A percentile compares a stretch with the other conserved stretches of the same genome.
phyloP scores from a whole-genome alignment of 1,284 basidiomycete species.

The Leccinum ponderosum region DNA sequence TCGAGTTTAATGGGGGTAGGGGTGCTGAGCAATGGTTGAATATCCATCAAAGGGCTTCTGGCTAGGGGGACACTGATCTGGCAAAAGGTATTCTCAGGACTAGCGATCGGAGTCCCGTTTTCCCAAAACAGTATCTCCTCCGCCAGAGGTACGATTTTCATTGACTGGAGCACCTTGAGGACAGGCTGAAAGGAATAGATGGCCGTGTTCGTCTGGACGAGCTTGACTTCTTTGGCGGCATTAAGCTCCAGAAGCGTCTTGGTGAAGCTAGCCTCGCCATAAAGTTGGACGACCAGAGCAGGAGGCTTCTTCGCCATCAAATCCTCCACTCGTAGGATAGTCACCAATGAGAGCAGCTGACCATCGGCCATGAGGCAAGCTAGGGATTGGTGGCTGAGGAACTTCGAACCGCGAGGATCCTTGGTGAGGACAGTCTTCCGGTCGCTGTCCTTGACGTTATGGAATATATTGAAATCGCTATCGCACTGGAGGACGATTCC shows the following conservation, averaged over 20 bases:
- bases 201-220: conserved; percentile 61
- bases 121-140: conserved; percentile 56
- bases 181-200: conserved; percentile 64
- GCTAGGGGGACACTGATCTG: conserved; percentile 38
- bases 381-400: conserved; percentile 52
- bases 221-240: conserved; percentile 36
- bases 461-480: conserved; percentile 45
- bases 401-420: conserved; percentile 37
- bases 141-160: conserved; percentile 43
- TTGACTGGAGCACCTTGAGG: conserved; percentile 50
- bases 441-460: conserved; percentile 32
- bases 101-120: conserved; percentile 21
- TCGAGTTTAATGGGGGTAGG: conserved; percentile 48
- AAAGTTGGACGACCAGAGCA: conserved; percentile 51
- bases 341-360: conserved; percentile 53
- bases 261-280: conserved; percentile 40
- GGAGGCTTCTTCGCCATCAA: conserved; percentile 49
- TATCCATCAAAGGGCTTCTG: conserved; percentile 39
- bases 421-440: conserved; percentile 41
- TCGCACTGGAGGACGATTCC: conserved; percentile 46
- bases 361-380: conserved; percentile 50
- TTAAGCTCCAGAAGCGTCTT: conserved; percentile 44
- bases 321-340: conserved; percentile 53
- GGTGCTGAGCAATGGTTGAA: conserved; percentile 40
- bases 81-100: conserved; percentile 8